A percentile compares a stretch with the other conserved stretches of the same genome.
These are phyloP conservation scores for Cladosporium sp. DNA, from an alignment of 2,329 filamentous ascomycete genomes.

Conservation along the genomic window DNA sequence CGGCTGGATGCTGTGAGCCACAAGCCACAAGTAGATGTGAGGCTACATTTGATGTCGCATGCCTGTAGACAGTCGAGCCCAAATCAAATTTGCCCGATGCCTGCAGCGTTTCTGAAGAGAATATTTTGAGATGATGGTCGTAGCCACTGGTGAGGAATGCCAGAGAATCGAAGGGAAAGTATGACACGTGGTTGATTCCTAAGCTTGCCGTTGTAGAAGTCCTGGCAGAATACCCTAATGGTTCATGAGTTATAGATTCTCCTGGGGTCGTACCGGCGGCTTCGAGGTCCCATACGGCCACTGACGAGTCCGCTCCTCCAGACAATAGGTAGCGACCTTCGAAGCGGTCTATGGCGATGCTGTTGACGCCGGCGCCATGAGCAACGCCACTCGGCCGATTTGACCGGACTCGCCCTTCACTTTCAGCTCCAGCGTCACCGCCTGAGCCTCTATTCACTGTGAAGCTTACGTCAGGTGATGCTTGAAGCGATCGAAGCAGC, in stretches of 20 bases:
- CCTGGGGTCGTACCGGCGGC: conserved; percentile 33
- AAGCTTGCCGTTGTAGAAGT: conserved; percentile 54
- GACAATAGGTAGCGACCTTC: conserved; percentile 77
- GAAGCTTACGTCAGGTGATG: conserved; percentile 44
- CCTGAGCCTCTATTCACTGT: neutral
- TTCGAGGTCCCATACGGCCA: conserved; percentile 86
- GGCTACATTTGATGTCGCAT: conserved; percentile 71
- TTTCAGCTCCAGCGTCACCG: neutral
- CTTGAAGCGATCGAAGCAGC: conserved; percentile 65
- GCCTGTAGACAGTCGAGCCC: conserved; percentile 67
- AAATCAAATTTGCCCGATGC: conserved; percentile 65
- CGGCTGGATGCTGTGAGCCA: conserved; percentile 78
- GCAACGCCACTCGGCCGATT: conserved; percentile 38
- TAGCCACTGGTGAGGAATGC: conserved; percentile 75
- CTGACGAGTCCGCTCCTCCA: conserved; percentile 77
- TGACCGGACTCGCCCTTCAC: conserved; percentile 23
- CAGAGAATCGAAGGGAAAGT: conserved; percentile 72
- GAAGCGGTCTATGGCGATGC: conserved; percentile 74
- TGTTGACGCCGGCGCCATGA: conserved; percentile 74
- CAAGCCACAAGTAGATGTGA: conserved; percentile 77
- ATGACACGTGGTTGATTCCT: conserved; percentile 70
- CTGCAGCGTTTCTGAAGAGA: conserved; percentile 60
- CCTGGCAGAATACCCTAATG: conserved; percentile 44
- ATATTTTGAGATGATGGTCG: conserved; percentile 72
- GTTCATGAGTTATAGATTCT: conserved; percentile 27